These are phyloP conservation scores for Musa troglodytarum DNA, from an alignment of 176 grass and related monocot species.

Conservation along the genomic window DNA sequence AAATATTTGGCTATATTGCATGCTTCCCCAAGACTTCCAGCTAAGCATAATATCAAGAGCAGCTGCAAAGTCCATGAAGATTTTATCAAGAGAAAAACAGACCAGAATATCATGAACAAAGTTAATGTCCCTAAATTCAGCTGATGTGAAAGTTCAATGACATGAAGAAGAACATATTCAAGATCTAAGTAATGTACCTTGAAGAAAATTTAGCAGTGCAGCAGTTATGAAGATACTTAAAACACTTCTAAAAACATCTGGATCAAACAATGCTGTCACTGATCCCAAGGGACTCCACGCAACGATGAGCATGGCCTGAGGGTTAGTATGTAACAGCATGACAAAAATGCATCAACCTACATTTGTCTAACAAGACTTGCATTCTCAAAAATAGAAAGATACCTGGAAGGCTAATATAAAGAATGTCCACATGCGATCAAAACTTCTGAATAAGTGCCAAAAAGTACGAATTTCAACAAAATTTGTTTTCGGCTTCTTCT, in stretches of 20 bases:
- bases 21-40: constrained; percentile 84
- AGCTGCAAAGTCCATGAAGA: constrained; percentile 39
- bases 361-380: neutral
- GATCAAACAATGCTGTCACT: constrained; percentile 45
- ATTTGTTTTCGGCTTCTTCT: constrained; percentile 72
- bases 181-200: constrained; percentile 40
- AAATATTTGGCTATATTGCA: constrained; percentile 59
- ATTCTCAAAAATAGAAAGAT: constrained; percentile 13
- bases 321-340: constrained; percentile 21
- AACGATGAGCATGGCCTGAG: constrained; percentile 93
- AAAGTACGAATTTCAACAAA: constrained; percentile 99
- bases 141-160: constrained; percentile 5
- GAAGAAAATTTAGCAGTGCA: constrained; percentile 85
- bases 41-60: constrained; percentile 73
- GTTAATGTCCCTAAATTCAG: constrained; percentile 1
- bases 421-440: constrained; percentile 96
- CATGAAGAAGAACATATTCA: neutral
- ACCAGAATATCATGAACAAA: neutral
- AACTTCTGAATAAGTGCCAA: constrained; percentile 93
- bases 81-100: neutral
- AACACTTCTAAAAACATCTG: constrained; percentile 74
- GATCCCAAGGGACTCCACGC: constrained; percentile 73
- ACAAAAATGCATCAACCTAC: neutral
- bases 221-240: constrained; percentile 92
- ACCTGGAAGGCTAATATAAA: constrained; percentile 95